phyloP scores from a whole-genome alignment of 345 rosid genomes.

The Punica granatum region DNA sequence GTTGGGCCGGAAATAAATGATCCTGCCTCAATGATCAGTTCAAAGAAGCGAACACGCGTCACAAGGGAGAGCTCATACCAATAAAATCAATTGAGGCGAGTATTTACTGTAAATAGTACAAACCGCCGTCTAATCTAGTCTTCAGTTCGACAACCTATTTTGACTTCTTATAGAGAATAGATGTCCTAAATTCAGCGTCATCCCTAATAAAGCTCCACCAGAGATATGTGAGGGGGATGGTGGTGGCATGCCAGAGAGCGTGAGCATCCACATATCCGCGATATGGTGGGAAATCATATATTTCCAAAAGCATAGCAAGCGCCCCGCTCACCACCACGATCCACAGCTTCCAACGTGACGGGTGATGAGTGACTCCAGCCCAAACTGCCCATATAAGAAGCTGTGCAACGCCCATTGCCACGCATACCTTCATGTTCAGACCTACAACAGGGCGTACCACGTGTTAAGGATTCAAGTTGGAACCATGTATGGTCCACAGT shows the following conservation, averaged over 20 bases:
- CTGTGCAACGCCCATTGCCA: conserved; percentile 53
- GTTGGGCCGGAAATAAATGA: neutral
- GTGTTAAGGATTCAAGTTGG: too few relatives aligned
- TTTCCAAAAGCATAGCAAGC: conserved; percentile 43
- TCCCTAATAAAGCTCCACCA: conserved; percentile 89
- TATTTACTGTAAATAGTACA: neutral
- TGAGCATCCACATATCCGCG: conserved; percentile 66
- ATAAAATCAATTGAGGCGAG: neutral
- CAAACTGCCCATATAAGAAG: conserved; percentile 80
- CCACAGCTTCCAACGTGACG: conserved; percentile 79
- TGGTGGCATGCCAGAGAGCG: conserved; percentile 55
- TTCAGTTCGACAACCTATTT: conserved; percentile 20
- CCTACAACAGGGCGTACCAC: conserved; percentile 29
- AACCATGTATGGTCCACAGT: too few relatives aligned
- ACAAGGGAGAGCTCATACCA: too few relatives aligned
- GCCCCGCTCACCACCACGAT: conserved; percentile 36
- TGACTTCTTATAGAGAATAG: conserved; percentile 44
- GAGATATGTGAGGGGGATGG: conserved; percentile 64
- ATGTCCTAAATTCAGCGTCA: conserved; percentile 64
- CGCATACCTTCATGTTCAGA: conserved; percentile 65
- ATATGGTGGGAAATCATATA: conserved; percentile 67
- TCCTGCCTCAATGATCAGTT: neutral
- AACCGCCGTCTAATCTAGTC: neutral
- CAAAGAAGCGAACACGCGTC: neutral
- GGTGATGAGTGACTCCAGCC: conserved; percentile 63